phyloP scores from a whole-genome alignment of 306 rosid genomes.

The Castanea mollissima region DNA sequence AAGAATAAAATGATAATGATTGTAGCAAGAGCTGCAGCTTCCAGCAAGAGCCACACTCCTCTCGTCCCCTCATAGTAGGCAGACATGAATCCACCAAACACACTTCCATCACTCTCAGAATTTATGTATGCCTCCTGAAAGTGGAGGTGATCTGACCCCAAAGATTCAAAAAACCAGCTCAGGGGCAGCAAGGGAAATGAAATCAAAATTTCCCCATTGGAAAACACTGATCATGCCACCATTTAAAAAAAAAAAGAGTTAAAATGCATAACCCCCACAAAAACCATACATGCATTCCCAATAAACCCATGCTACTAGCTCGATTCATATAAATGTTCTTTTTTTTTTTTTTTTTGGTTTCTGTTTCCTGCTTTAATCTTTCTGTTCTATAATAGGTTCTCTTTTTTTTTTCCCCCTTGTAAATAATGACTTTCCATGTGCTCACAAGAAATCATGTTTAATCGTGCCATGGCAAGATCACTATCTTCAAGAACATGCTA shows the following conservation, averaged over 20 bases:
- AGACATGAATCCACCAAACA: background rate
- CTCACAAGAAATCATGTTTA: conserved; percentile 38
- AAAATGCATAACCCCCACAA: conserved; percentile 30
- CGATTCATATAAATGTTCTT: conserved; percentile 25
- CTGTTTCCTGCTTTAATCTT: conserved; percentile 7
- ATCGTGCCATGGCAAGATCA: conserved; percentile 31
- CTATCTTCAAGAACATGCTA: conserved; percentile 21
- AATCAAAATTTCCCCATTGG: conserved; percentile 40
- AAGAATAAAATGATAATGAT: background rate
- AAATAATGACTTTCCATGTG: conserved; percentile 28
- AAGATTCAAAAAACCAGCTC: conserved; percentile 51
- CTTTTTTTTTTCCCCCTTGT: conserved; percentile 17
- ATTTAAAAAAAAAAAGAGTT: conserved; percentile 8
- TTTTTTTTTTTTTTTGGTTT: conserved; percentile 22
- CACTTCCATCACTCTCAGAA: conserved; percentile 7
- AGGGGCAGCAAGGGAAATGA: conserved; percentile 48
- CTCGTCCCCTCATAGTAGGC: background rate
- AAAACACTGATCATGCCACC: conserved; percentile 41
- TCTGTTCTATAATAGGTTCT: conserved; percentile 28
- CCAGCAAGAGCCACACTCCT: conserved; percentile 9
- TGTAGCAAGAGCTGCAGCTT: conserved; percentile 24
- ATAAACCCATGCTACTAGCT: conserved; percentile 39
- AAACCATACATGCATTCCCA: conserved; percentile 30
- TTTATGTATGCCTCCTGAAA: conserved; percentile 8
- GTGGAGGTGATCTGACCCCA: conserved; percentile 45